Percentiles rank a stretch among this genome's conserved stretches.
Conservation (phyloP, 1,284 basidiomycete genomes). For the Cryptococcus sp. region DNA sequence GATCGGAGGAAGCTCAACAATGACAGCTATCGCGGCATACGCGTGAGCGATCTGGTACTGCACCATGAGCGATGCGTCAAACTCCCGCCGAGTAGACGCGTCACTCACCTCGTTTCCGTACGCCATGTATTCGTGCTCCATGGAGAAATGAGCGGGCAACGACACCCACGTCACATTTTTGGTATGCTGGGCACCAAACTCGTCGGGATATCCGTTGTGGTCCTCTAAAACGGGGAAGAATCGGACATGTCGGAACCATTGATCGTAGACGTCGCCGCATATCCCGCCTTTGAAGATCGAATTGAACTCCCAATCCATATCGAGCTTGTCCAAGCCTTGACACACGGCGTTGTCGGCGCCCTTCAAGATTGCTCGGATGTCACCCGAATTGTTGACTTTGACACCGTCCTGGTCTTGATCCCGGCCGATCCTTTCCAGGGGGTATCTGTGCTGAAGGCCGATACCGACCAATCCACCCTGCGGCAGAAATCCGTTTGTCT, state of each 20-base stretch:
- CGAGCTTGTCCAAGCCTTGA: neutral
- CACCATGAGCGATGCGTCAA: neutral
- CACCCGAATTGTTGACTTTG: too few relatives aligned
- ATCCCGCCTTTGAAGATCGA: neutral
- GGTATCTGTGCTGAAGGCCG: neutral
- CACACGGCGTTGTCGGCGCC: neutral
- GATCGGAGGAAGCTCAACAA: too few relatives aligned
- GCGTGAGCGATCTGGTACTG: neutral
- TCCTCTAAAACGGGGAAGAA: neutral
- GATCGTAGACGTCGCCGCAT: neutral
- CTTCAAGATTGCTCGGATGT: too few relatives aligned
- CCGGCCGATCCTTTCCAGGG: neutral
- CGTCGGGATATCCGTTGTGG: neutral
- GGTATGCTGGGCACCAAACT: neutral
- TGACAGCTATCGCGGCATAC: too few relatives aligned
- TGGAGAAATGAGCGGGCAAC: neutral
- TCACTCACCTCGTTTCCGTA: constrained; percentile 1
- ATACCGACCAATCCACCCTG: neutral
- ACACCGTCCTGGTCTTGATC: too few relatives aligned
- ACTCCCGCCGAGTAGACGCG: neutral
- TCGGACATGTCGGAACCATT: neutral
- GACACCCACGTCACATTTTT: neutral
- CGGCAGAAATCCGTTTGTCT: neutral
- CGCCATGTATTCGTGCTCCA: neutral
- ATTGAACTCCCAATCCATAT: neutral